Percentiles rank a stretch among this genome's conserved stretches.
phyloP scores from a whole-genome alignment of 306 rosid species.

The Oxytropis ochrocephala region DNA sequence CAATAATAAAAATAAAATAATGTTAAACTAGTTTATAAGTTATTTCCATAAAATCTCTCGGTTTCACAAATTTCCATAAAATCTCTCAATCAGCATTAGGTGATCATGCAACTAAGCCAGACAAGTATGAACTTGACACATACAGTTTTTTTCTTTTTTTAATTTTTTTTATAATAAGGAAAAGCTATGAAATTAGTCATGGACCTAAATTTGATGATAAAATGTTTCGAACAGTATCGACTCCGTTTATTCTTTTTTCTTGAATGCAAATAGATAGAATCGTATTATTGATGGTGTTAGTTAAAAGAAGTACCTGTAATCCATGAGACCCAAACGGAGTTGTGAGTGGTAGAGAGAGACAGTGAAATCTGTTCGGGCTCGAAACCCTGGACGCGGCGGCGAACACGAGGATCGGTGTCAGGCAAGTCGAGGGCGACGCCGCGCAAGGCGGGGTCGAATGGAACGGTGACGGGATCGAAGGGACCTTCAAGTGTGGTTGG shows the following conservation, averaged over 20 bases:
- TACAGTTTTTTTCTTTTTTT: not conserved
- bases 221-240: not conserved
- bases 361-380: constrained; percentile 80
- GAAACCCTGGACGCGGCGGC: constrained; percentile 45
- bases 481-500: constrained; percentile 80
- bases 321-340: constrained; percentile 84
- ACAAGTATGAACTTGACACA: not conserved
- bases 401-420: constrained; percentile 51
- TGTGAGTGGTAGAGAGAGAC: constrained; percentile 51
- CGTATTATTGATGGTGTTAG: not conserved
- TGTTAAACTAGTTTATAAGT: too few species aligned
- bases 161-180: not conserved
- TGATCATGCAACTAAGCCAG: too few species aligned
- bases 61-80: too few species aligned
- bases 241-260: not conserved
- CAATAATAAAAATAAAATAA: too few species aligned
- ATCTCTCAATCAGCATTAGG: too few species aligned
- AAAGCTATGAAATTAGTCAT: not conserved
- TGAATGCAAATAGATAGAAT: not conserved
- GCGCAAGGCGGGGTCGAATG: constrained; percentile 45
- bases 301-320: constrained; percentile 43
- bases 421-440: constrained; percentile 70
- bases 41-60: too few species aligned
- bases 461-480: constrained; percentile 57
- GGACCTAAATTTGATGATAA: not conserved